These are phyloP conservation scores for Scopulariopsis brevicaulis DNA, from an alignment of 2,329 filamentous ascomycete species.

Conservation along the genomic window DNA sequence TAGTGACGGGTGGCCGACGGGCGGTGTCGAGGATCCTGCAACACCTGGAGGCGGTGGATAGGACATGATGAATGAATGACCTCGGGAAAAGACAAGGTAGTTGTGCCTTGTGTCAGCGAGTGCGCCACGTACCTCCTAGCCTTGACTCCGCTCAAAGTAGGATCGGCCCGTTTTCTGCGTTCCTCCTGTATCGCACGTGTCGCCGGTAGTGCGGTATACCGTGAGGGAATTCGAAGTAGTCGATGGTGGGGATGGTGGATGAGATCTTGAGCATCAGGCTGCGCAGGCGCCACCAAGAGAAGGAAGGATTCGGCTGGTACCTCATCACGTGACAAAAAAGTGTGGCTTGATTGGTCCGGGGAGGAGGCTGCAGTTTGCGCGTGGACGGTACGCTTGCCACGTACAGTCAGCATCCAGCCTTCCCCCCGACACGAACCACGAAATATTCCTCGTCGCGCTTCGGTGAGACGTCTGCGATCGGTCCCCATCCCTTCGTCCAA, in stretches of 20 bases:
- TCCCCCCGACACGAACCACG: not conserved
- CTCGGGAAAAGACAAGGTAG: not conserved
- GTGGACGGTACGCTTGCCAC: not conserved
- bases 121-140: constrained; percentile 5
- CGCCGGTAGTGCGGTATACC: not conserved
- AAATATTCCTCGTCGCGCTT: not conserved
- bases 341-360: not conserved
- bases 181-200: not conserved
- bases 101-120: constrained; percentile 1
- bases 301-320: not conserved
- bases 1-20: constrained; percentile 48
- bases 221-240: not conserved
- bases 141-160: not conserved
- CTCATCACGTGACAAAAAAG: not conserved
- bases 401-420: not conserved
- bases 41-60: constrained; percentile 79
- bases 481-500: not conserved
- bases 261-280: not conserved
- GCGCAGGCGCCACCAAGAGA: not conserved
- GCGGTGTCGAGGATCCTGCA: constrained; percentile 26
- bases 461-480: not conserved
- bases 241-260: not conserved
- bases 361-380: not conserved
- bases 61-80: constrained; percentile 61
- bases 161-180: not conserved